Conservation (phyloP, 2,329 filamentous ascomycete genomes). For the Arthroderma uncinatum region DNA sequence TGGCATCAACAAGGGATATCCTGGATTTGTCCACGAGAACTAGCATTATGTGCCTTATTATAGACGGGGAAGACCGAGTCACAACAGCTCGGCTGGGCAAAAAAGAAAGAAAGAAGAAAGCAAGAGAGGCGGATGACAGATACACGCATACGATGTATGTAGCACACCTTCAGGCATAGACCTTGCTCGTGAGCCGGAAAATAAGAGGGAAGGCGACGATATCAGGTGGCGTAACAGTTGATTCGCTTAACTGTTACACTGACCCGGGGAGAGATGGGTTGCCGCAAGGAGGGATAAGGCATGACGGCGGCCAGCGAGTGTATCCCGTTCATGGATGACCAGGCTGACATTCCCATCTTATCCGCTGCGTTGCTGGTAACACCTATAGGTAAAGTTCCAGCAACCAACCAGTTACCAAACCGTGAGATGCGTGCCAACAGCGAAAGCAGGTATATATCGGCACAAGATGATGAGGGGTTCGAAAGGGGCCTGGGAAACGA, state of each 20-base stretch:
- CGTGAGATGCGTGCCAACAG: no score
- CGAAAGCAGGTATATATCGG: no score
- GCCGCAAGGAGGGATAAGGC: background rate
- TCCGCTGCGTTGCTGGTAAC: no score
- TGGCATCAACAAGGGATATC: slow-evolving; percentile 6
- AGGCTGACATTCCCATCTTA: no score
- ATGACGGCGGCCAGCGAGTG: no score
- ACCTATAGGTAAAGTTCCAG: no score
- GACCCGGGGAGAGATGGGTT: background rate
- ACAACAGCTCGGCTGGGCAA: background rate
- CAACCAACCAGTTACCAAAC: no score
- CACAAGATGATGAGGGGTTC: no score
- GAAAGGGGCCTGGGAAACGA: no score
- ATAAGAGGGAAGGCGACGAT: background rate
- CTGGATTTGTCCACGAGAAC: background rate
- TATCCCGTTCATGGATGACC: no score
- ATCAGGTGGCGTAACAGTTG: background rate
- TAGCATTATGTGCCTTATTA: slow-evolving; percentile 6
- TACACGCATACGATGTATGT: background rate
- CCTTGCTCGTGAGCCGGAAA: background rate
- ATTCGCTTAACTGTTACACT: background rate
- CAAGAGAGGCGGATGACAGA: background rate
- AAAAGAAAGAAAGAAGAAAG: background rate
- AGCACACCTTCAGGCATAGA: background rate
- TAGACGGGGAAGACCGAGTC: background rate